A percentile compares a stretch with the other conserved stretches of the same genome.
Conservation (phyloP, 225 moss, liverwort and hornwort species). For the Polytrichum commune region DNA sequence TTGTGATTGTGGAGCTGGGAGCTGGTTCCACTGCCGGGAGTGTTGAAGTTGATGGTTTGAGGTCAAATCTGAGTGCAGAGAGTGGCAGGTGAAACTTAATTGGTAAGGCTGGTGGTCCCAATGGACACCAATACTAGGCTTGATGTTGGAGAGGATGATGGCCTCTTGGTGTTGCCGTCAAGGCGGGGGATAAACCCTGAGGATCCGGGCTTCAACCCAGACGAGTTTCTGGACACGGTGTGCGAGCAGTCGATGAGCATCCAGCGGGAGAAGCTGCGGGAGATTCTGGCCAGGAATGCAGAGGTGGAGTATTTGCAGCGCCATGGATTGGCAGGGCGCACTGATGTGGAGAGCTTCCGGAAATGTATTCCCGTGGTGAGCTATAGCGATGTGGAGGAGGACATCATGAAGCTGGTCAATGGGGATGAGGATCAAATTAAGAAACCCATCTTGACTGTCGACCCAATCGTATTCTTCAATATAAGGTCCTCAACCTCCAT, state of each 20-base stretch:
- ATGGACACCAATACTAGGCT: no score
- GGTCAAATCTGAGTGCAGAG: no score
- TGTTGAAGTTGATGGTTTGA: no score
- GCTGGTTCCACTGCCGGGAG: no score
- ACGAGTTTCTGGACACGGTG: constrained; percentile 35
- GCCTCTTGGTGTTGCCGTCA: constrained; percentile 26
- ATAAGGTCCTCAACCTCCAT: constrained; percentile 5
- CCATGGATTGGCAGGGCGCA: constrained; percentile 47
- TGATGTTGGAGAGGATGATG: no score
- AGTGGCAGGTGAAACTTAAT: no score
- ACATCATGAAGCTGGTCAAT: constrained; percentile 42
- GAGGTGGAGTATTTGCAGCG: constrained; percentile 58
- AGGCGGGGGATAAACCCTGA: constrained; percentile 24
- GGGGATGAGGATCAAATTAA: constrained; percentile 8
- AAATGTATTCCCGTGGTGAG: constrained; percentile 51
- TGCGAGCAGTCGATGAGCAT: constrained; percentile 34
- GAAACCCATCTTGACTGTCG: constrained; percentile 39
- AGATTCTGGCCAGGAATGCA: constrained; percentile 52
- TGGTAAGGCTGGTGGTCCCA: no score
- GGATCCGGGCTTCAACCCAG: constrained; percentile 29
- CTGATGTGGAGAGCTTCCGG: constrained; percentile 51
- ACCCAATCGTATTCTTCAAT: constrained; percentile 33
- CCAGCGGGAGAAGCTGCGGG: constrained; percentile 43
- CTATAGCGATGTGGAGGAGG: constrained; percentile 37
- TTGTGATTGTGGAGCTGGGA: no score